phyloP scores from a whole-genome alignment of 345 rosid genomes.

The Barbarea vulgaris region DNA sequence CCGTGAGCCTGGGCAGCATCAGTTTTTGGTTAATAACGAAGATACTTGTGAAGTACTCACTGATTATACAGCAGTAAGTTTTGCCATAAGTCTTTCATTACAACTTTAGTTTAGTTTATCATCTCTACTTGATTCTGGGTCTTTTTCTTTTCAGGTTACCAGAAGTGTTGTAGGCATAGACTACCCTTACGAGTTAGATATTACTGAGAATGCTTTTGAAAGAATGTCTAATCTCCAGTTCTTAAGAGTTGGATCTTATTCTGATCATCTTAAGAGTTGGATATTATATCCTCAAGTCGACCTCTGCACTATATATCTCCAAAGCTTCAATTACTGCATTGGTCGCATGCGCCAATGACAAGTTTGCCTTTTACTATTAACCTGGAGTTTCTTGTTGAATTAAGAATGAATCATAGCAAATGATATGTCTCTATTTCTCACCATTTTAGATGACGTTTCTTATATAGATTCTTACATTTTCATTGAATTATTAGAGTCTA shows the following conservation, averaged over 20 bases:
- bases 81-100: neutral
- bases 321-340: constrained; percentile 11
- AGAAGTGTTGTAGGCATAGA: constrained; percentile 15
- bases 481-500: too few species aligned
- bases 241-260: neutral
- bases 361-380: constrained; percentile 8
- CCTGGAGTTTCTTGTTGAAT: constrained; percentile 10
- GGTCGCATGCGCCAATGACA: neutral
- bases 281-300: neutral
- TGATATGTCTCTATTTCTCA: too few species aligned
- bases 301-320: neutral
- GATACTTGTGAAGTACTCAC: constrained; percentile 24
- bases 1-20: neutral
- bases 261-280: neutral
- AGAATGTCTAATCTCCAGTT: constrained; percentile 30
- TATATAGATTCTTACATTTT: too few species aligned
- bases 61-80: constrained; percentile 12
- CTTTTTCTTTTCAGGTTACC: constrained; percentile 1
- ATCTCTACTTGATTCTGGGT: neutral
- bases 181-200: neutral
- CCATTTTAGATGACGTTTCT: too few species aligned
- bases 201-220: neutral
- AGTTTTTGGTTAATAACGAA: constrained; percentile 8
- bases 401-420: neutral
- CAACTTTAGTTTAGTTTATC: neutral